phyloP scores from a whole-genome alignment of 192 early-diverging fungal genomes.

The Backusella psychrophila region DNA sequence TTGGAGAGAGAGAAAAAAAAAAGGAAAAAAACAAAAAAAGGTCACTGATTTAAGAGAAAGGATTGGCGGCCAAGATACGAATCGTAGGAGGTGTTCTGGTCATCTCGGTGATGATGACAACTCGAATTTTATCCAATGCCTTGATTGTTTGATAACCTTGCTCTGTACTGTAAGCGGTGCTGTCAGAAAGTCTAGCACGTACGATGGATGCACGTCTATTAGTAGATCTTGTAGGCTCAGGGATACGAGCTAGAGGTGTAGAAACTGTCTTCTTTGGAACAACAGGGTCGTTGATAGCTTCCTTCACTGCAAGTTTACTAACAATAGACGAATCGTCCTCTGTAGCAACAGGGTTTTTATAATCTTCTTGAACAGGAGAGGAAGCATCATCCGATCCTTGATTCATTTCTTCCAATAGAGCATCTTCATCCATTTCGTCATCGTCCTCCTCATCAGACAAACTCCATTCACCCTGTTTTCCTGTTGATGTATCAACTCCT shows the following conservation, averaged over 20 bases:
- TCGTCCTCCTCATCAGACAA: constrained; percentile 46
- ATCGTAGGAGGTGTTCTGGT: constrained; percentile 51
- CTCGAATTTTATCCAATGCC: constrained; percentile 41
- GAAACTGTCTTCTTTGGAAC: constrained; percentile 1
- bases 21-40: not conserved
- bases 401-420: constrained; percentile 15
- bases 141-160: constrained; percentile 41
- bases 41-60: constrained; percentile 15
- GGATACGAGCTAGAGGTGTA: not conserved
- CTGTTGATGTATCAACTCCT: constrained; percentile 33
- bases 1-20: not conserved
- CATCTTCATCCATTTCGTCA: constrained; percentile 38
- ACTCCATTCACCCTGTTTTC: constrained; percentile 25
- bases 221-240: constrained; percentile 18
- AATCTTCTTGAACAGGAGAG: not conserved
- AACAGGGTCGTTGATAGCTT: not conserved
- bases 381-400: not conserved
- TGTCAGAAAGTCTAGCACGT: constrained; percentile 18
- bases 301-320: not conserved
- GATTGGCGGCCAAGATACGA: constrained; percentile 52
- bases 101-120: constrained; percentile 48
- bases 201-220: constrained; percentile 23
- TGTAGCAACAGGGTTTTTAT: not conserved
- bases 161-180: constrained; percentile 25
- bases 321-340: not conserved